phyloP scores from a whole-genome alignment of 805 yeast genomes.

The Teunomyces aglyptinius region DNA sequence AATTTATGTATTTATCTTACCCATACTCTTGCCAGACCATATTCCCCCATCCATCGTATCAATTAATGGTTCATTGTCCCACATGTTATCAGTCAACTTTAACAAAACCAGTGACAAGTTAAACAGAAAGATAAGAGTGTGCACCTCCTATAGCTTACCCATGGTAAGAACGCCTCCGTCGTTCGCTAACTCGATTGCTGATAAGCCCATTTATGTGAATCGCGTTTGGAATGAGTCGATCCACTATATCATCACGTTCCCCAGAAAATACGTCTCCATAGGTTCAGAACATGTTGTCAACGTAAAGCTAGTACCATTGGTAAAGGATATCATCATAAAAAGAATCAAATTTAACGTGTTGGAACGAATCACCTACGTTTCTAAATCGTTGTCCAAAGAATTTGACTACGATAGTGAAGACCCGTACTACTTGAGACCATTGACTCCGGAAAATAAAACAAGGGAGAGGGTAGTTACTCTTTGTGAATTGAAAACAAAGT shows the following conservation, averaged over 20 bases:
- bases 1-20: constrained; percentile 64
- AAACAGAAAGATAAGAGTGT: constrained; percentile 33
- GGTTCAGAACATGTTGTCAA: constrained; percentile 60
- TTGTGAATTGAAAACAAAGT: constrained; percentile 61
- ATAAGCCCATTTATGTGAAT: constrained; percentile 75
- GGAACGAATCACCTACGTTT: constrained; percentile 63
- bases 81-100: constrained; percentile 40
- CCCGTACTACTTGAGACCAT: constrained; percentile 10
- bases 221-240: constrained; percentile 71
- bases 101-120: constrained; percentile 38
- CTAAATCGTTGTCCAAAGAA: constrained; percentile 52
- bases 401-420: constrained; percentile 48
- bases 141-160: constrained; percentile 38
- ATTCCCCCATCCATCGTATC: constrained; percentile 62
- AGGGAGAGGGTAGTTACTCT: constrained; percentile 56
- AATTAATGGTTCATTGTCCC: constrained; percentile 48
- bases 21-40: constrained; percentile 57
- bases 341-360: constrained; percentile 63
- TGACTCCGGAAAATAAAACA: constrained; percentile 6
- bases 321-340: constrained; percentile 59
- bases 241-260: constrained; percentile 69
- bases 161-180: constrained; percentile 57
- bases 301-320: constrained; percentile 64
- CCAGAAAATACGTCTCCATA: constrained; percentile 64
- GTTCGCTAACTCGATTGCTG: constrained; percentile 54